These are phyloP conservation scores for Priceomyces haplophilus DNA, from an alignment of 805 yeast species.

Conservation along the genomic window DNA sequence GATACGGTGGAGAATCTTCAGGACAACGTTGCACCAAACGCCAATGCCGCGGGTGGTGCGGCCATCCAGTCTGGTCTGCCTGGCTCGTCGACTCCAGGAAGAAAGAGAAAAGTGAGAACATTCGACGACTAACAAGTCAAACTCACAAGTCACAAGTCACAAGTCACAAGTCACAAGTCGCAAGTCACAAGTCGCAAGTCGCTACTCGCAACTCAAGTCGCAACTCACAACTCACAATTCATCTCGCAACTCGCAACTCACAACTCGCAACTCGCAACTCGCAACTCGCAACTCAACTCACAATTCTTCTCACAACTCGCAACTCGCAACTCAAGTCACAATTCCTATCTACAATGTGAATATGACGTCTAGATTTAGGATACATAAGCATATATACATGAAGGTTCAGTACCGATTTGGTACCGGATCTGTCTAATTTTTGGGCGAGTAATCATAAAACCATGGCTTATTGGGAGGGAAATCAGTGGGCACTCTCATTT, in stretches of 20 bases:
- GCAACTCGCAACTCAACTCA: no score
- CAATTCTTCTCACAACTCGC: no score
- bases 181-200: no score
- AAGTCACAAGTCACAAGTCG: no score
- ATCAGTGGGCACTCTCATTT: slow-evolving; percentile 84
- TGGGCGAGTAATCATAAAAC: slow-evolving; percentile 50
- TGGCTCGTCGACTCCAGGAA: slow-evolving; percentile 17
- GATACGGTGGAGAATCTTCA: slow-evolving; percentile 29
- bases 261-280: no score
- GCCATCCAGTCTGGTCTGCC: slow-evolving; percentile 7
- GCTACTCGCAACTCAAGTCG: no score
- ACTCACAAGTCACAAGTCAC: no score
- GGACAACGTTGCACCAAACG: slow-evolving; percentile 7
- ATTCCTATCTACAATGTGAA: no score
- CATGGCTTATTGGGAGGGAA: slow-evolving; percentile 81
- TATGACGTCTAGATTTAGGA: slow-evolving; percentile 2
- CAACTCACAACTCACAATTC: no score
- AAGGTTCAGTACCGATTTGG: slow-evolving; percentile 1
- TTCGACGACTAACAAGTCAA: slow-evolving; percentile 27
- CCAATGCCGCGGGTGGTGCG: neutral
- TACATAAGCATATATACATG: slow-evolving; percentile 1
- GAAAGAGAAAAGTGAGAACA: slow-evolving; percentile 26
- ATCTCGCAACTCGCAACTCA: no score
- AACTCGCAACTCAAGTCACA: no score
- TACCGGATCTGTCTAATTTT: slow-evolving; percentile 3